Evolutionary conservation across 2,329 filamentous ascomycete genomes (phyloP).

Genomic region (Alternaria conjuncta): DNA sequence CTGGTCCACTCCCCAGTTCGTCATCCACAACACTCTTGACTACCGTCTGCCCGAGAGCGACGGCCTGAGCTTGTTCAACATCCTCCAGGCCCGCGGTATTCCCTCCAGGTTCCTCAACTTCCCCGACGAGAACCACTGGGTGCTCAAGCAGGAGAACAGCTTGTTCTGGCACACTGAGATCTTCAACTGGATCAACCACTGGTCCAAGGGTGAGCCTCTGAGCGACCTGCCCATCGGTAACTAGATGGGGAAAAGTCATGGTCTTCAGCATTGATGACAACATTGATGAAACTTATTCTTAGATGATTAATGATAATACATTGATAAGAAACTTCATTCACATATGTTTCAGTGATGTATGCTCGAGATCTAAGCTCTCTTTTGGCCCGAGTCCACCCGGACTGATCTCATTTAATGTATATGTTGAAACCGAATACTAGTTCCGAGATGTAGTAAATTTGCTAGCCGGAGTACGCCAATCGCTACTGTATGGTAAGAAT

Average conservation of each 20-base stretch:
- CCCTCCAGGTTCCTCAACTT: conserved; percentile 82
- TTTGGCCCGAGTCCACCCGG: too few species aligned
- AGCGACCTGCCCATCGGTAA: conserved; percentile 40
- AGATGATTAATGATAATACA: conserved; percentile 8
- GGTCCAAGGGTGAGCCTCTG: conserved; percentile 38
- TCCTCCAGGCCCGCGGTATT: conserved; percentile 76
- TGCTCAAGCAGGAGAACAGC: conserved; percentile 87
- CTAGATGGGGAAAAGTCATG: conserved; percentile 14
- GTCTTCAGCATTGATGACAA: not conserved
- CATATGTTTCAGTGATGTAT: not conserved
- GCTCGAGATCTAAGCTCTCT: not conserved
- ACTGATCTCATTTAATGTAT: not conserved
- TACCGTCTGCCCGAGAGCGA: conserved; percentile 87
- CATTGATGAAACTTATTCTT: not conserved
- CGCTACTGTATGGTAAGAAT: not conserved
- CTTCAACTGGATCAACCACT: conserved; percentile 51
- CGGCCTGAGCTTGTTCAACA: conserved; percentile 83
- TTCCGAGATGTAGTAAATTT: not conserved
- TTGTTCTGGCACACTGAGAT: conserved; percentile 80
- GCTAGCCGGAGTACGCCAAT: not conserved
- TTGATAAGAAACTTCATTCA: not conserved
- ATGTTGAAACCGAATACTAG: not conserved
- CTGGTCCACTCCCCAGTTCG: conserved; percentile 86
- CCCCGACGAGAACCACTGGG: conserved; percentile 81
- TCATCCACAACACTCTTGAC: conserved; percentile 90